phyloP scores from a whole-genome alignment of 768 basidiomycete genomes.

The Rossbeevera mucosa region DNA sequence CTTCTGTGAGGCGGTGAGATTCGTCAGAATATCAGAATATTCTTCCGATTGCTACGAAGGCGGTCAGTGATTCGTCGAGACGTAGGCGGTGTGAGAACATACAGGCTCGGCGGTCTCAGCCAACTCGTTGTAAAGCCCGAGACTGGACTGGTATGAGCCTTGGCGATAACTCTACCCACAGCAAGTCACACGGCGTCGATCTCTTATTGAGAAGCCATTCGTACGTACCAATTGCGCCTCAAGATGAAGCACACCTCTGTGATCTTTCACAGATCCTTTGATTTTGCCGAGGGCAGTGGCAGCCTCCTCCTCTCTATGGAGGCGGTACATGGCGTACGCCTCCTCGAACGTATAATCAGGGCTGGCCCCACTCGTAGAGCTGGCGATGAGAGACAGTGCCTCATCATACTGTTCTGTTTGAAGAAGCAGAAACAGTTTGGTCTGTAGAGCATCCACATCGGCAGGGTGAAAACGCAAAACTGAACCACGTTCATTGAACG shows the following conservation, averaged over 20 bases:
- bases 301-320: constrained; percentile 75
- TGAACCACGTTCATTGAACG: constrained; percentile 28
- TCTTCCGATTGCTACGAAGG: constrained; percentile 71
- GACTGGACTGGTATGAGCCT: constrained; percentile 67
- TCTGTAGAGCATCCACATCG: constrained; percentile 71
- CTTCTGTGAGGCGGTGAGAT: constrained; percentile 74
- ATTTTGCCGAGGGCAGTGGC: constrained; percentile 44
- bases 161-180: constrained; percentile 65
- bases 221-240: constrained; percentile 80
- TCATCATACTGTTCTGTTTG: constrained; percentile 78
- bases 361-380: constrained; percentile 8
- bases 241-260: constrained; percentile 69
- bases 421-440: constrained; percentile 82
- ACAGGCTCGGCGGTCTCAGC: constrained; percentile 77
- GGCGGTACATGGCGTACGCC: constrained; percentile 80
- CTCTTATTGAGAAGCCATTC: constrained; percentile 12
- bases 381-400: constrained; percentile 58
- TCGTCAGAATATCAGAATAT: constrained; percentile 81
- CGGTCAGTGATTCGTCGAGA: constrained; percentile 1
- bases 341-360: constrained; percentile 52
- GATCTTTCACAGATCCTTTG: constrained; percentile 40
- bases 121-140: constrained; percentile 76
- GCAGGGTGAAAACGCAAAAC: constrained; percentile 66
- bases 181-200: constrained; percentile 12
- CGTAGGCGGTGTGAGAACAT: constrained; percentile 30